Percentiles rank a stretch among this genome's conserved stretches.
Evolutionary conservation across 345 rosid species (phyloP).

Genomic region (Reutealis trisperma): DNA sequence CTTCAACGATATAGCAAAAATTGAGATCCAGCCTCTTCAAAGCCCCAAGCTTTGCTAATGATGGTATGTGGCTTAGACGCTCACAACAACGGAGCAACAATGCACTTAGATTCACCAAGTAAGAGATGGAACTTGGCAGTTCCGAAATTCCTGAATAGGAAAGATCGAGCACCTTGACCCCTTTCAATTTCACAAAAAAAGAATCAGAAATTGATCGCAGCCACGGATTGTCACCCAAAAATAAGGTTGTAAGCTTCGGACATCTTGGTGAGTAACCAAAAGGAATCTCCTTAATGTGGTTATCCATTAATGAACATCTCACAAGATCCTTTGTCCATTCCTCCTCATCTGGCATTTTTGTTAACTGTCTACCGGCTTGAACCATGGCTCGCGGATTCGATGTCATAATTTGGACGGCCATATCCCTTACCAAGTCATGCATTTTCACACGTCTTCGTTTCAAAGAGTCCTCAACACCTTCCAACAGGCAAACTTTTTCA

Average conservation of each 20-base stretch:
- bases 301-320: conserved; percentile 17
- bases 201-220: background rate
- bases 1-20: background rate
- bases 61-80: background rate
- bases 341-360: background rate
- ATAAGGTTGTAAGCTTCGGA: conserved; percentile 6
- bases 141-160: background rate
- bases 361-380: background rate
- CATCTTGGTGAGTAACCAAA: conserved; percentile 2
- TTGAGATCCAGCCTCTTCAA: conserved; percentile 32
- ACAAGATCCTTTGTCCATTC: conserved; percentile 15
- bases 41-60: conserved; percentile 6
- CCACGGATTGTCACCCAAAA: background rate
- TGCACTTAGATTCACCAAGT: conserved; percentile 21
- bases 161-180: conserved; percentile 5
- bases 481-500: conserved; percentile 17
- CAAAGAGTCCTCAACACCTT: background rate
- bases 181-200: background rate
- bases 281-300: background rate
- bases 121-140: conserved; percentile 23
- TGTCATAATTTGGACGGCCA: conserved; percentile 22
- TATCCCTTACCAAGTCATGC: conserved; percentile 29
- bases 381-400: background rate
- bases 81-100: background rate
- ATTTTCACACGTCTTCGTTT: conserved; percentile 12